phyloP scores from a whole-genome alignment of 2,329 filamentous ascomycete species.

The Tolypocladium cylindrosporum region DNA sequence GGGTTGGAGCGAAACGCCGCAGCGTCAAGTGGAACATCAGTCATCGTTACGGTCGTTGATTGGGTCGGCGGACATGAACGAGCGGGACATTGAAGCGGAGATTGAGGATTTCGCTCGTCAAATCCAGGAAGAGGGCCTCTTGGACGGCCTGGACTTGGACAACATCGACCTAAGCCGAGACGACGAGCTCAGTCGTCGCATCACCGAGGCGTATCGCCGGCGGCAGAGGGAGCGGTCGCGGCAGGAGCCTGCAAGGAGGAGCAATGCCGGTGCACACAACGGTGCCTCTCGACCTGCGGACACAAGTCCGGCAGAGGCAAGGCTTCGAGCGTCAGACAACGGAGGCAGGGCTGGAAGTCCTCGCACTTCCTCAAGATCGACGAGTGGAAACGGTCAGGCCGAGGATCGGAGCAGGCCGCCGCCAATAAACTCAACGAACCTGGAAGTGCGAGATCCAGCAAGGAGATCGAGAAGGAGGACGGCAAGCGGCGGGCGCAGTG shows the following conservation, averaged over 20 bases:
- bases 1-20: constrained; percentile 35
- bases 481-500: constrained; percentile 44
- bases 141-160: constrained; percentile 82
- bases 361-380: constrained; percentile 34
- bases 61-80: constrained; percentile 66
- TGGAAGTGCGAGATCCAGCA: constrained; percentile 20
- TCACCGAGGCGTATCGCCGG: constrained; percentile 78
- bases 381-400: constrained; percentile 28
- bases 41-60: constrained; percentile 78
- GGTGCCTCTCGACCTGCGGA: constrained; percentile 24
- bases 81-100: constrained; percentile 73
- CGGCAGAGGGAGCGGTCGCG: constrained; percentile 57
- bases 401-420: constrained; percentile 45
- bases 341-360: constrained; percentile 17
- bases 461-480: constrained; percentile 35
- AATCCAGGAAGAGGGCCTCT: constrained; percentile 75
- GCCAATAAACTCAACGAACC: constrained; percentile 16
- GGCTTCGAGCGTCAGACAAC: constrained; percentile 16
- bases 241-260: constrained; percentile 34
- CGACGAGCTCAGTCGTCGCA: constrained; percentile 81
- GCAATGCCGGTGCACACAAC: constrained; percentile 23
- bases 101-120: constrained; percentile 85
- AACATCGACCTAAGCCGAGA: constrained; percentile 77
- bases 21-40: constrained; percentile 73
- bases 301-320: constrained; percentile 11